These are phyloP conservation scores for Prototheca cutis DNA, from an alignment of 163 green algal genomes.

Conservation along the genomic window DNA sequence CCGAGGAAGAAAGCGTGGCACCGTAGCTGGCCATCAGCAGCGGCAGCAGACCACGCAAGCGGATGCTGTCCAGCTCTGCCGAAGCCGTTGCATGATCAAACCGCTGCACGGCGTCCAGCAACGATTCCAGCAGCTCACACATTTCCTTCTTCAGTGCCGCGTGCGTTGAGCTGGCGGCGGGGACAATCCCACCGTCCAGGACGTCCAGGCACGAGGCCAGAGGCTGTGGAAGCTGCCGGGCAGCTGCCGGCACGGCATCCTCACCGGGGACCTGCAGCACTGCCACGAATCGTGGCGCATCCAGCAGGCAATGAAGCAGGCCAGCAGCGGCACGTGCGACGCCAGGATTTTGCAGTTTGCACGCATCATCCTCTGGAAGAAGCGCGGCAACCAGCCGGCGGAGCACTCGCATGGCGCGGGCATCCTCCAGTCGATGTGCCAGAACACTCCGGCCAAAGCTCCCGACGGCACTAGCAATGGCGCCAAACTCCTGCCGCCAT, in stretches of 20 bases:
- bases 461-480: neutral
- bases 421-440: slow-evolving; percentile 5
- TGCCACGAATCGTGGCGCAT: slow-evolving; percentile 13
- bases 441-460: slow-evolving; percentile 16
- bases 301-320: slow-evolving; percentile 19
- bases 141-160: slow-evolving; percentile 24
- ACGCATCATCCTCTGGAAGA: slow-evolving; percentile 6
- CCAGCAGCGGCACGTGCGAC: neutral
- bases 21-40: slow-evolving; percentile 27
- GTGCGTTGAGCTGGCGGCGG: neutral
- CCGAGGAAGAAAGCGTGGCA: slow-evolving; percentile 15
- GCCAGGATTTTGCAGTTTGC: neutral
- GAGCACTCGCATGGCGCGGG: slow-evolving; percentile 5
- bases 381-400: slow-evolving; percentile 25
- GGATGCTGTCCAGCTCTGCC: neutral
- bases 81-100: neutral
- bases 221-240: slow-evolving; percentile 7
- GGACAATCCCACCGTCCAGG: neutral
- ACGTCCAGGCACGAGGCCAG: slow-evolving; percentile 18
- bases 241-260: slow-evolving; percentile 3
- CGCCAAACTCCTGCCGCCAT: no score
- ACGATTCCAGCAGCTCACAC: slow-evolving; percentile 22
- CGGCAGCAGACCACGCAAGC: slow-evolving; percentile 11
- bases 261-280: slow-evolving; percentile 4
- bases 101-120: slow-evolving; percentile 24